phyloP scores from a whole-genome alignment of 257 asterid genomes.

The Solanum bukasovii region DNA sequence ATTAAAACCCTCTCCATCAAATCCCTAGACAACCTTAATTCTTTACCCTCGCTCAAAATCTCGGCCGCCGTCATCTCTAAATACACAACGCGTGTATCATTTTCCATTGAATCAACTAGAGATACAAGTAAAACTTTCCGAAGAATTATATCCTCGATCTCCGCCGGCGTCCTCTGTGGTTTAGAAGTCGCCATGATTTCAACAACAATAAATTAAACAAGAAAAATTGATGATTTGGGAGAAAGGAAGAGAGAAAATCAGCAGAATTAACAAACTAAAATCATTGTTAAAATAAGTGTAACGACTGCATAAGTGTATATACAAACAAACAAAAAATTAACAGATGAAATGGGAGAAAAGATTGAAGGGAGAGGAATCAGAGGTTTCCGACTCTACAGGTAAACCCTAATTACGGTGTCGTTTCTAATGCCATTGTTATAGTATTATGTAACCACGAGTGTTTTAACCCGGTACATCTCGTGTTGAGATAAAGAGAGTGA shows the following conservation, averaged over 20 bases:
- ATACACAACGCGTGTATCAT: constrained; percentile 54
- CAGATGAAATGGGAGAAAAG: background rate
- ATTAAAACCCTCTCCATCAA: constrained; percentile 71
- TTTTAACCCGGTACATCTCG: too few species aligned
- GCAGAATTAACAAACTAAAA: background rate
- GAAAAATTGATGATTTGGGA: background rate
- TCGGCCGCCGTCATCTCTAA: constrained; percentile 83
- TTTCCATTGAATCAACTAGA: constrained; percentile 62
- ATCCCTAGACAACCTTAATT: constrained; percentile 58
- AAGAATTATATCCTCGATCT: constrained; percentile 84
- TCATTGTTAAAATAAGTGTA: background rate
- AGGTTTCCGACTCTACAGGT: background rate
- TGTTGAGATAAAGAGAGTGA: too few species aligned
- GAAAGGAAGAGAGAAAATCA: background rate
- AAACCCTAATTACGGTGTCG: background rate
- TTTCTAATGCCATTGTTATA: background rate
- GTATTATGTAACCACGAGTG: background rate
- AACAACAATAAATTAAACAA: background rate
- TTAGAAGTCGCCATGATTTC: constrained; percentile 58
- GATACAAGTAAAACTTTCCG: constrained; percentile 68
- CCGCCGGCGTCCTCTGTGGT: constrained; percentile 57
- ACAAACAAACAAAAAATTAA: background rate
- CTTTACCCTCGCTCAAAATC: constrained; percentile 74
- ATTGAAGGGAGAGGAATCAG: background rate
- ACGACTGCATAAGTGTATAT: background rate